phyloP scores from a whole-genome alignment of 306 rosid species.

The Hippophae tibetana region DNA sequence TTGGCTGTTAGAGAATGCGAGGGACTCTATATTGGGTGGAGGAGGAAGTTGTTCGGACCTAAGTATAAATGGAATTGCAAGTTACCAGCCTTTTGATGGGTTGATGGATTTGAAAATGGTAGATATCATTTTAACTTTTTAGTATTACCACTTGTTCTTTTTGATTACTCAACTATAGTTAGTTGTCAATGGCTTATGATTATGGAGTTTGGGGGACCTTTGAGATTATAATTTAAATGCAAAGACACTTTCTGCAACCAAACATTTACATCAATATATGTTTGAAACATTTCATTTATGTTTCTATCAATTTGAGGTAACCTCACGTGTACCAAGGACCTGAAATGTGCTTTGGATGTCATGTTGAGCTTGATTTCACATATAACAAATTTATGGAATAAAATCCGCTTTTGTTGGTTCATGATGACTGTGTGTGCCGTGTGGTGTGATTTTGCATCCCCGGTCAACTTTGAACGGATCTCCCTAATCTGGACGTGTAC shows the following conservation, averaged over 20 bases:
- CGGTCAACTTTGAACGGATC: not conserved
- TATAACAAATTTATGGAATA: too few species aligned
- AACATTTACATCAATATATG: too few species aligned
- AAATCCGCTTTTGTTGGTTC: too few species aligned
- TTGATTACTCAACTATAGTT: not conserved
- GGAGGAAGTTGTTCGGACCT: constrained; percentile 16
- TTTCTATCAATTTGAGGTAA: too few species aligned
- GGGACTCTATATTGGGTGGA: constrained; percentile 34
- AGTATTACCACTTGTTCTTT: not conserved
- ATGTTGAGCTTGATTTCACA: too few species aligned
- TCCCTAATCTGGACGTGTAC: too few species aligned
- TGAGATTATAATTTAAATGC: not conserved
- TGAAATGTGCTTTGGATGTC: too few species aligned
- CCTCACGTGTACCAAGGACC: too few species aligned
- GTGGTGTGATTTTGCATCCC: not conserved
- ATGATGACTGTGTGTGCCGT: too few species aligned
- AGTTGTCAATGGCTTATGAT: too few species aligned
- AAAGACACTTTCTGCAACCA: too few species aligned
- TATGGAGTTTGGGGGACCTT: not conserved
- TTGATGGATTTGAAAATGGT: constrained; percentile 45
- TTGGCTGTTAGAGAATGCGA: constrained; percentile 54
- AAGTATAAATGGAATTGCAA: constrained; percentile 28
- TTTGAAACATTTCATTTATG: too few species aligned
- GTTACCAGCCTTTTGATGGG: constrained; percentile 46
- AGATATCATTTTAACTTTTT: not conserved